Percentiles rank a stretch among this genome's conserved stretches.
phyloP scores from a whole-genome alignment of 116 monocot species.

The Papilionanthe hybrid region DNA sequence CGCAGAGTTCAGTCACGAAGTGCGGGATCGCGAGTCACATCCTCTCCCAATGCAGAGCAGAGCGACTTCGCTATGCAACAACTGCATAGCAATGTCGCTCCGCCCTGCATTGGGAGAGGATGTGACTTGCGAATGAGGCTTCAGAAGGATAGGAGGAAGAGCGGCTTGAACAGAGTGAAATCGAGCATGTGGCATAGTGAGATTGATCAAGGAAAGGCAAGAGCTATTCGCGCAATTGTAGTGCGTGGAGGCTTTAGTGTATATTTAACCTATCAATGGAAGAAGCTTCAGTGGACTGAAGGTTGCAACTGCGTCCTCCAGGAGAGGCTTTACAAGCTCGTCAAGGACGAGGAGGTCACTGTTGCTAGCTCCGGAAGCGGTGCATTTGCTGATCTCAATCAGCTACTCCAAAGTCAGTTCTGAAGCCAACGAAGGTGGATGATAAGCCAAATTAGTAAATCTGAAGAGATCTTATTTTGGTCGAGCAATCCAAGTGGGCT shows the following conservation, averaged over 20 bases:
- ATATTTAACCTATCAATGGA: constrained; percentile 55
- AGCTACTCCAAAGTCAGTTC: neutral
- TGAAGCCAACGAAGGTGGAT: neutral
- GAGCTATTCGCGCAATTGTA: constrained; percentile 13
- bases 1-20: too few relatives aligned
- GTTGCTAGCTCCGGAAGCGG: constrained; percentile 5
- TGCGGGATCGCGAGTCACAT: too few relatives aligned
- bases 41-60: too few relatives aligned
- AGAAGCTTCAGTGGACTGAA: constrained; percentile 86
- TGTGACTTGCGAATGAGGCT: too few relatives aligned
- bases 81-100: too few relatives aligned
- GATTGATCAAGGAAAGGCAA: too few relatives aligned
- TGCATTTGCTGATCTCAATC: neutral
- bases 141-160: too few relatives aligned
- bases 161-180: too few relatives aligned
- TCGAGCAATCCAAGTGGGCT: neutral
- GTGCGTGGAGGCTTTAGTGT: constrained; percentile 75
- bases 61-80: too few relatives aligned
- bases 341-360: constrained; percentile 40
- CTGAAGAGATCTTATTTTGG: neutral
- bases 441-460: neutral
- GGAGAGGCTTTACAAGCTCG: constrained; percentile 48
- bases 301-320: constrained; percentile 63
- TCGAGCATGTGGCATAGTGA: too few relatives aligned
- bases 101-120: too few relatives aligned